Evolutionary conservation across 176 grass and related monocot genomes (phyloP).

Genomic region (Carex pumila): DNA sequence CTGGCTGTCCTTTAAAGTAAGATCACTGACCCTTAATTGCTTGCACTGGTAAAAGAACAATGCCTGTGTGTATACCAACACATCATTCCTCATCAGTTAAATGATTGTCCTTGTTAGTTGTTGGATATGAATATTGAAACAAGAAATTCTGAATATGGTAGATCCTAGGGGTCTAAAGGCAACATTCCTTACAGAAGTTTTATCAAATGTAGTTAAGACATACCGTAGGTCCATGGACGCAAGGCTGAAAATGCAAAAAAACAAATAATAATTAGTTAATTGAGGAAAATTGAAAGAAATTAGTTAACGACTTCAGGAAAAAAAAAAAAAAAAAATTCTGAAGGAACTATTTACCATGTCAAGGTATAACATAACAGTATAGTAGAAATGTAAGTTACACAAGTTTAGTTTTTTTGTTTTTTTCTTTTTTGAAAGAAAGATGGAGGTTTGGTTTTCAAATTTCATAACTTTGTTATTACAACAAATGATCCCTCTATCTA

Average conservation of each 20-base stretch:
- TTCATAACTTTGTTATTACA: no score
- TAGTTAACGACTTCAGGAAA: background rate
- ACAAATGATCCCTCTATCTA: no score
- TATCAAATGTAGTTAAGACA: background rate
- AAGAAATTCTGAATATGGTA: background rate
- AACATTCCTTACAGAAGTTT: background rate
- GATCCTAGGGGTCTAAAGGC: background rate
- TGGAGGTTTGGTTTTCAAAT: no score
- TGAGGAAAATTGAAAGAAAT: constrained; percentile 1
- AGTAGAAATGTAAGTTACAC: no score
- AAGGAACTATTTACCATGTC: background rate
- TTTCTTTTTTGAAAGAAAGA: no score
- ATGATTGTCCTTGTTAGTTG: background rate
- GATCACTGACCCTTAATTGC: constrained; percentile 39
- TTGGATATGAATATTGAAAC: background rate
- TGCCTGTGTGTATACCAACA: constrained; percentile 32
- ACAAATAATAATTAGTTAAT: background rate
- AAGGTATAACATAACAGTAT: background rate
- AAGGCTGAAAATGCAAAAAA: constrained; percentile 35
- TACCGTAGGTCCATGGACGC: constrained; percentile 63
- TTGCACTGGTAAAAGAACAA: constrained; percentile 43
- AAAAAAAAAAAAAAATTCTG: no score
- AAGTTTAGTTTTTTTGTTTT: no score
- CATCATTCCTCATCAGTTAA: background rate
- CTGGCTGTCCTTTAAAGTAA: constrained; percentile 48